These are phyloP conservation scores for Alternaria brassicicola DNA, from an alignment of 2,329 filamentous ascomycete species.

Conservation along the genomic window DNA sequence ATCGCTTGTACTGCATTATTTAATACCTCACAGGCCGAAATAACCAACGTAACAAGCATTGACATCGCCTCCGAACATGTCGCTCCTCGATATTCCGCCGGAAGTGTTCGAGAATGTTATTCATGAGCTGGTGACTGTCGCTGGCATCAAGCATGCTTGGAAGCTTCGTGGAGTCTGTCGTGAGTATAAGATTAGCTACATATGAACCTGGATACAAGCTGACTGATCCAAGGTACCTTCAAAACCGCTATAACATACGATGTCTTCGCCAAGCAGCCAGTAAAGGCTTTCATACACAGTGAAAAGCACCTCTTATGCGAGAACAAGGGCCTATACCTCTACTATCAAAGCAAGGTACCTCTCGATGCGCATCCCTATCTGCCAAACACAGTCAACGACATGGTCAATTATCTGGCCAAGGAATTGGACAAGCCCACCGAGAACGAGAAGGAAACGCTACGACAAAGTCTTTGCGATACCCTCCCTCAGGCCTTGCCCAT, in stretches of 20 bases:
- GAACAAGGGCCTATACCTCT: neutral
- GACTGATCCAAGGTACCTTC: neutral
- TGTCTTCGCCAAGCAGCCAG: neutral
- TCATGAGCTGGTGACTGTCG: neutral
- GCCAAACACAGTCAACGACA: neutral
- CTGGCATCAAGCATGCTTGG: neutral
- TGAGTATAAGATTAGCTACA: neutral
- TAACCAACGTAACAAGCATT: neutral
- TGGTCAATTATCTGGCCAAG: neutral
- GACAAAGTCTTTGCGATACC: neutral
- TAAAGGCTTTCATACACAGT: neutral
- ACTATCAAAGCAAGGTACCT: neutral
- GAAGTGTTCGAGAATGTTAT: neutral
- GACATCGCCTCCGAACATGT: neutral
- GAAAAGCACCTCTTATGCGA: neutral
- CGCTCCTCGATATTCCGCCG: neutral
- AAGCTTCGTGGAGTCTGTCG: neutral
- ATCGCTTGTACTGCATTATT: neutral
- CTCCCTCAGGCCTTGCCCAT: neutral
- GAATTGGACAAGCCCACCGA: neutral
- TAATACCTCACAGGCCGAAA: neutral
- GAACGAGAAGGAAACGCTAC: neutral
- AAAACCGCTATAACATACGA: neutral
- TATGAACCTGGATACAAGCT: neutral
- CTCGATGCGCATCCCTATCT: neutral